Percentiles rank a stretch among this genome's conserved stretches.
Evolutionary conservation across 73 alveolate species (phyloP).

Genomic region (Symbiodinium natans): DNA sequence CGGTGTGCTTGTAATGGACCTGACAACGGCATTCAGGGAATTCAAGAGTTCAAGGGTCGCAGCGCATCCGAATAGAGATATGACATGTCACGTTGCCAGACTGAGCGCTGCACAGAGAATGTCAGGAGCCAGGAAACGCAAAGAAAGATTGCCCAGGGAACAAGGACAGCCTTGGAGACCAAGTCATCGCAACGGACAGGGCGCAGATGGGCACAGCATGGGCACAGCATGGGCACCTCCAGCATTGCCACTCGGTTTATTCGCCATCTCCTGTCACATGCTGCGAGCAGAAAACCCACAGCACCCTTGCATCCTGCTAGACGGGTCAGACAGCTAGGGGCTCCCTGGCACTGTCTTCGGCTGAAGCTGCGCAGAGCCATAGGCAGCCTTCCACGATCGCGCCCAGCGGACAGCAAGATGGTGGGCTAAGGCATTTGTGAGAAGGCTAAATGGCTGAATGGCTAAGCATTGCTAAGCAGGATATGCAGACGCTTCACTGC

Average conservation of each 20-base stretch:
- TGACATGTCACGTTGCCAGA: no score
- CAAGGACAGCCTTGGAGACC: conserved; percentile 23
- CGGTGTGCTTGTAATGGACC: conserved; percentile 65
- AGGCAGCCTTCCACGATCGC: not conserved
- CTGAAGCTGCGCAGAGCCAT: not conserved
- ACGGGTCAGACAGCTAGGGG: not conserved
- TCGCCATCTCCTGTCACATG: conserved; percentile 59
- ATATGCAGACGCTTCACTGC: no score
- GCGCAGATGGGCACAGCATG: no score
- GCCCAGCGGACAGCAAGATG: no score
- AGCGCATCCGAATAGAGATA: no score
- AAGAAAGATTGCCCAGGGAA: conserved; percentile 50
- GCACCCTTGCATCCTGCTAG: not conserved
- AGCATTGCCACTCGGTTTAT: conserved; percentile 51
- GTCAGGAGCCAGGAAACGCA: conserved; percentile 41
- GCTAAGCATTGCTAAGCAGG: no score
- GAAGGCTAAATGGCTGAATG: no score
- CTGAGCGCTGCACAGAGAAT: not conserved
- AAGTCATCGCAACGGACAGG: no score
- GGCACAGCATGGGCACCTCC: no score
- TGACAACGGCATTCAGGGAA: not conserved
- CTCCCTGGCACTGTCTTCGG: conserved; percentile 19
- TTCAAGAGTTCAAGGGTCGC: no score
- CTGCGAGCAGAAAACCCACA: not conserved
- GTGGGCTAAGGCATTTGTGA: no score